Base-by-base conservation (phyloP, 1,284 basidiomycete genomes). In the Cryptococcus sp. region DNA sequence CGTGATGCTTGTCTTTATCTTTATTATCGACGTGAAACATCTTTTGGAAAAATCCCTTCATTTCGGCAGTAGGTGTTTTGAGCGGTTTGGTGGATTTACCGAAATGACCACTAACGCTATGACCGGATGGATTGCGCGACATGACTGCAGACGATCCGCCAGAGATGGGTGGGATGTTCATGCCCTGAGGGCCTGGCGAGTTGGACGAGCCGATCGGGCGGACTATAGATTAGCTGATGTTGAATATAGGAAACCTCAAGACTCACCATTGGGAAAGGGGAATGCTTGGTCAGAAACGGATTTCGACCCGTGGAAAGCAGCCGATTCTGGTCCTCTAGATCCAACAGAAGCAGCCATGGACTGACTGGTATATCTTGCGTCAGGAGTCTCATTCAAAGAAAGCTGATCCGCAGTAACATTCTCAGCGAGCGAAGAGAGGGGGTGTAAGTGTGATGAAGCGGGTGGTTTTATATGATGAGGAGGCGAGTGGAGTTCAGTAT, bases 21-120 rank as follows among this genome's bases (percentile, higher is more conserved):
- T 56, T 61, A 11, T 63, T 62, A 42, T 69, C 63, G 24, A 60
- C 66, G 48, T 75, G 67, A 55, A 76, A 72, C 72, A 76, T 74
- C 45, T 71, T 70, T 32, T 72, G 70, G 36, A 76, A 65, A 57
- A 76, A 74, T 13, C 62, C 62, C 57, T 74, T 74, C 64, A 73
- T 75, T 56, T 70, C 67, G 0, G 55, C 48, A 16, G 56, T 37
- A 14, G 39, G 24, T n/a, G 32, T 22, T 39, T 57, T 55, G 42
- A 56, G 49, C 60, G 55, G 47, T 45, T 59, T 56, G 19, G 64
- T 49, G 45, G 54, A 42, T 45, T 54, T n/a, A 36, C 50, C 55
- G 25, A 49, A 43, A 16, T 51, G 49, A 18, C 42, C 39, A 21
- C 49, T 43, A 14, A 63, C 53, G 11, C 62, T 58, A 13, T 59